Evolutionary conservation across 805 yeast genomes (phyloP), one percentile per base, ranked within the genome.

Genomic region (Metschnikowia cerradonensis): DNA sequence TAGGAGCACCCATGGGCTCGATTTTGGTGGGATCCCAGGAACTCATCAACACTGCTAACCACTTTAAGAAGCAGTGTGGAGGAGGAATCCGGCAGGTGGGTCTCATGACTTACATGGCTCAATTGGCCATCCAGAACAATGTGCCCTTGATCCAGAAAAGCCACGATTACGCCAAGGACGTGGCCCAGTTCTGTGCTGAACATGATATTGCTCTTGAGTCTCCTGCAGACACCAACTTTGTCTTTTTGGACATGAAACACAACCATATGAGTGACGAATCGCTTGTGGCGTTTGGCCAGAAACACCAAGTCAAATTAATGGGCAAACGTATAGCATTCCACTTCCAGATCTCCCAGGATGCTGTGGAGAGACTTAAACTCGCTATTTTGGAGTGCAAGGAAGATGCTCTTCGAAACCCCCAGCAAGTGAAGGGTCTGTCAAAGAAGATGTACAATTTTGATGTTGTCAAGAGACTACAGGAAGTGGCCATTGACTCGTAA

Each of bases 31-130:
- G 96, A 37, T 70, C 73, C 42, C 61, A 65, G 37, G 70, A 72
- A 46, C 77, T 83, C 59, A 84, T 90, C 54, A 70, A 74, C 59
- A 83, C 81, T 62, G 89, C 94, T 39, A 84, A 83, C 65, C 96
- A 90, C 70, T 86, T 90, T 73, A 86, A 88, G 59, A 91, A 91
- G 63, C 97, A 91, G 71, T 81, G 82, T 57, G 97, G 97, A 64
- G 97, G 97, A 59, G 97, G 97, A 56, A 82, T 91, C 45, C 79
- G 97, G 65, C 97, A 91, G 71, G 76, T 86, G 36, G 97, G 97
- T 50, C 70, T 88, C 68, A 76, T 91, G 60, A 75, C 92, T 5
- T 76, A 81, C 49, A 90, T 91, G 88, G 97, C 96, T 3, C 66
- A 76, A n/a, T 75, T 77, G 47, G 95, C 96, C 23, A 75, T 91